A percentile compares a stretch with the other conserved stretches of the same genome.
Conservation (phyloP, 2,329 filamentous ascomycete species). For the Penicillium sp. region DNA sequence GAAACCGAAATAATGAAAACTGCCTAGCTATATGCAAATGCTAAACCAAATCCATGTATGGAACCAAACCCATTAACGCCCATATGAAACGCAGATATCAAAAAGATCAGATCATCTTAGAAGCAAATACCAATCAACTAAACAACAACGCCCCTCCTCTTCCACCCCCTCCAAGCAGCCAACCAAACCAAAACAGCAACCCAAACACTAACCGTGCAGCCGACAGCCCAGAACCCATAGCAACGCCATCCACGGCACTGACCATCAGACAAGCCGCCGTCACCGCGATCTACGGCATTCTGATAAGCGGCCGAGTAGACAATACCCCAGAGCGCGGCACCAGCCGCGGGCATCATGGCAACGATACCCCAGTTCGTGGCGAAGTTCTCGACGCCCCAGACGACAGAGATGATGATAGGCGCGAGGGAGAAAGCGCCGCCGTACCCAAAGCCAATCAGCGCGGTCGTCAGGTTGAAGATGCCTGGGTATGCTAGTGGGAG, state of each 20-base stretch:
- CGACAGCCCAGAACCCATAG: conserved; percentile 86
- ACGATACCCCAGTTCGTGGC: conserved; percentile 97
- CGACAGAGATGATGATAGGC: conserved; percentile 87
- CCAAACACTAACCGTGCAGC: conserved; percentile 60
- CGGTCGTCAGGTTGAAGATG: conserved; percentile 77
- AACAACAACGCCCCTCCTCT: conserved; percentile 63
- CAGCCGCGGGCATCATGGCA: conserved; percentile 78
- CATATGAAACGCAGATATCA: neutral
- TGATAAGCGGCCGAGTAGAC: conserved; percentile 59
- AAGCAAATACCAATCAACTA: conserved; percentile 17
- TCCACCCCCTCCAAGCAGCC: conserved; percentile 83
- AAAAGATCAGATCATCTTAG: neutral
- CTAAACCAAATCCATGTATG: neutral
- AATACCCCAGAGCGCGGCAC: conserved; percentile 80
- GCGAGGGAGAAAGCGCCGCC: conserved; percentile 82
- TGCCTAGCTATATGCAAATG: neutral
- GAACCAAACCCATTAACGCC: neutral
- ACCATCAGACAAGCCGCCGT: conserved; percentile 33
- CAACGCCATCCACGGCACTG: conserved; percentile 76
- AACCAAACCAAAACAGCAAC: conserved; percentile 62
- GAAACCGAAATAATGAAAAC: neutral
- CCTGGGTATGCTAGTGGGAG: conserved; percentile 67
- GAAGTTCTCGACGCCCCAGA: conserved; percentile 98
- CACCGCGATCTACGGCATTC: conserved; percentile 36
- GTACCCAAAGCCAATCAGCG: conserved; percentile 80